A percentile compares a stretch with the other conserved stretches of the same genome.
Evolutionary conservation across 208 protist genomes (phyloP).

Genomic region (Wallacemonas sp.): DNA sequence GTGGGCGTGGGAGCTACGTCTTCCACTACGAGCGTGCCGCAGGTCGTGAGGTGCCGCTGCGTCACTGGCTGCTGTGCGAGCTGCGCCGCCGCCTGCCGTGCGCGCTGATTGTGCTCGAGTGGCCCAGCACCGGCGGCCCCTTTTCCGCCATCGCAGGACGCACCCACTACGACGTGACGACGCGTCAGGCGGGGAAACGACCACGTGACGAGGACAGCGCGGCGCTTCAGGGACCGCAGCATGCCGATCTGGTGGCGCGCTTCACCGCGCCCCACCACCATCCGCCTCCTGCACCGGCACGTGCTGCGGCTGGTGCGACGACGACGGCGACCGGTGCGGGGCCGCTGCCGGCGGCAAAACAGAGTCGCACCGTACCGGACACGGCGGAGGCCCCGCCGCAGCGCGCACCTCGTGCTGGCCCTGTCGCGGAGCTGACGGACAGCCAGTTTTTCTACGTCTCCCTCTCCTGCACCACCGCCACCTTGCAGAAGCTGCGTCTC

Average conservation of each 20-base stretch:
- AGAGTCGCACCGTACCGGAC: too few relatives aligned
- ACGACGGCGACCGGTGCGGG: too few relatives aligned
- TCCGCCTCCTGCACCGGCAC: neutral
- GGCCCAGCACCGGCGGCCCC: slow-evolving; percentile 9
- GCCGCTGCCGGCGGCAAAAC: too few relatives aligned
- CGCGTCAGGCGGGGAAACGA: too few relatives aligned
- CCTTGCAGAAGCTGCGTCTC: slow-evolving; percentile 9
- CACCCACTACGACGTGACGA: too few relatives aligned
- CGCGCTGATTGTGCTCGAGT: slow-evolving; percentile 65
- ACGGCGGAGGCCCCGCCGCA: too few relatives aligned
- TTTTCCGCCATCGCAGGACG: too few relatives aligned
- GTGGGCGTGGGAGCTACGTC: slow-evolving; percentile 40
- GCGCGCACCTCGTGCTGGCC: too few relatives aligned
- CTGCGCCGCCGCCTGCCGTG: slow-evolving; percentile 62
- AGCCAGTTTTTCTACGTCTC: slow-evolving; percentile 11
- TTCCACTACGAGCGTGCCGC: slow-evolving; percentile 62
- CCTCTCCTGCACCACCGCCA: neutral
- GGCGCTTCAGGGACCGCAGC: neutral
- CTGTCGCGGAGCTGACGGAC: slow-evolving; percentile 10
- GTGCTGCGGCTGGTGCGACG: too few relatives aligned
- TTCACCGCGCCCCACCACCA: neutral
- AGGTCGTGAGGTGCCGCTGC: slow-evolving; percentile 43
- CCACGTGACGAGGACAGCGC: neutral
- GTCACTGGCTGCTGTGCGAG: slow-evolving; percentile 48
- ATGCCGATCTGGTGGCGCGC: neutral